phyloP scores from a whole-genome alignment of 2,329 filamentous ascomycete genomes.

The Thielaviopsis euricoi region DNA sequence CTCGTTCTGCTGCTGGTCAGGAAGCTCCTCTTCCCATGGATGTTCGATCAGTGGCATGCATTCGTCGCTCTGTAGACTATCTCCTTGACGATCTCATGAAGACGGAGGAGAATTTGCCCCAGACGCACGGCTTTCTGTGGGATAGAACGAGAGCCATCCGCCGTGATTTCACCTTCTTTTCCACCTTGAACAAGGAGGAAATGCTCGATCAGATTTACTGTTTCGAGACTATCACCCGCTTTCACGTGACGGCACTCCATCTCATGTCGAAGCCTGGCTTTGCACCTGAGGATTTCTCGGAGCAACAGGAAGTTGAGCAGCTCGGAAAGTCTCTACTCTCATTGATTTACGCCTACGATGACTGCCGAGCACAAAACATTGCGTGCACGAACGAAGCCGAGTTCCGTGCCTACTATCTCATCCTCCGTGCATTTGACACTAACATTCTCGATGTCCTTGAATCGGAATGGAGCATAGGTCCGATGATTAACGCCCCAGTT shows the following conservation, averaged over 20 bases:
- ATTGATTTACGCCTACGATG: slow-evolving; percentile 48
- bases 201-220: slow-evolving; percentile 44
- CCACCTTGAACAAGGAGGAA: slow-evolving; percentile 39
- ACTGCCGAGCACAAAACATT: slow-evolving; percentile 42
- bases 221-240: slow-evolving; percentile 48
- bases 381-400: slow-evolving; percentile 46
- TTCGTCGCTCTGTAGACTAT: slow-evolving; percentile 46
- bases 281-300: slow-evolving; percentile 42
- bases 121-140: slow-evolving; percentile 48
- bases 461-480: slow-evolving; percentile 37
- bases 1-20: slow-evolving; percentile 50
- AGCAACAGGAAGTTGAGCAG: slow-evolving; percentile 53
- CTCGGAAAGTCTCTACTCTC: slow-evolving; percentile 49
- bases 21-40: slow-evolving; percentile 53
- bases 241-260: slow-evolving; percentile 49
- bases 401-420: slow-evolving; percentile 47
- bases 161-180: slow-evolving; percentile 52
- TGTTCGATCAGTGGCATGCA: slow-evolving; percentile 41
- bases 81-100: slow-evolving; percentile 42
- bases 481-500: slow-evolving; percentile 38
- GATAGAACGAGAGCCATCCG: slow-evolving; percentile 51
- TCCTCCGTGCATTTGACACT: slow-evolving; percentile 44
- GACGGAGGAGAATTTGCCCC: slow-evolving; percentile 35
- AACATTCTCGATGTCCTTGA: slow-evolving; percentile 36
- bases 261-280: slow-evolving; percentile 41